Evolutionary conservation across 2,329 filamentous ascomycete species (phyloP), one percentile per base, ranked within the genome.

Genomic region (Truncatella angustata): DNA sequence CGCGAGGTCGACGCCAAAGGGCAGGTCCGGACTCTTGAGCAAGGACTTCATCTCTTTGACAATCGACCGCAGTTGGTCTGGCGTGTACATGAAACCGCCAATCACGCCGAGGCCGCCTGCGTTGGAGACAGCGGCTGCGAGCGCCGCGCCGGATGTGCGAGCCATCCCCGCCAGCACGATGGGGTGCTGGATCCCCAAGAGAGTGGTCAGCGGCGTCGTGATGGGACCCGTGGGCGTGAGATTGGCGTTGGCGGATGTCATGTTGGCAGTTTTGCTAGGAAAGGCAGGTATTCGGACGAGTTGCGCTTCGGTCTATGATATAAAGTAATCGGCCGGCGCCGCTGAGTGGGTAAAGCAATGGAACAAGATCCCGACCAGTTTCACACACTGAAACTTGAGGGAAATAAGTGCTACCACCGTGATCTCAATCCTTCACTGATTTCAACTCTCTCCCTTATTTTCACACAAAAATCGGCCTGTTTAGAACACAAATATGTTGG

Each of bases 141-240:
- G 85, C 16, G 78, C 79, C 0, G 87, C 90, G 54, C 87, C 86
- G 0, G 89, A 92, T 9, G 89, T 90, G 56, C 88, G 84, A 2
- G 93, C 92, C 93, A 97, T 97, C 63, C 93, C 93, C 30, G 93
- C 93, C 18, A 97, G 88, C 60, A 97, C 76, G 69, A 97, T 86
- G 36, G 93, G 93, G 73, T 97, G 91, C 60, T 86, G 77, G 71
- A 97, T 96, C 21, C 84, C 82, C 49, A 97, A 81, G 48, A 97
- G 85, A 50, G 77, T 77, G 58, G 87, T 92, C 34, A 96, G 80
- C 2, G 90, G 89, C 10, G 91, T 95, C 53, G 81, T 82, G 62
- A 94, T 86, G 54, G 84, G 77, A 14, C 52, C 45, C 14, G 49
- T 54, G 18, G 53, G 49, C 30, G 49, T 44, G 14, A 45, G 48